Evolutionary conservation across 805 yeast species (phyloP).

Genomic region (Zygosaccharomyces bailii): DNA sequence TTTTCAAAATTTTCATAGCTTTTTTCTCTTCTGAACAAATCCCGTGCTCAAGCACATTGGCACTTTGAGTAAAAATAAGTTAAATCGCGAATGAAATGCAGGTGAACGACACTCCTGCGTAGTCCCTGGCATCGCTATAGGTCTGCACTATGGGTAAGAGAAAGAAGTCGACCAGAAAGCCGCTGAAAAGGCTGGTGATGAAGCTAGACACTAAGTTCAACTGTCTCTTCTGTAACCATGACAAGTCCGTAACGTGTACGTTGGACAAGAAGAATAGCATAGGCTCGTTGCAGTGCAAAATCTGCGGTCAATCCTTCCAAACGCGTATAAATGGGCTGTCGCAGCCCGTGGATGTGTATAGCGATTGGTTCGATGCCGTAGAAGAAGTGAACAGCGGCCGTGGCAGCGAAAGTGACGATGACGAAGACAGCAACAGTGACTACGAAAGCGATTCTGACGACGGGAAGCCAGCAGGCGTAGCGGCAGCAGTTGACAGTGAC

Average conservation of each 20-base stretch:
- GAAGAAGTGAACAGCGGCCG: slow-evolving; percentile 52
- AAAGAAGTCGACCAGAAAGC: slow-evolving; percentile 80
- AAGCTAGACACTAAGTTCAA: slow-evolving; percentile 78
- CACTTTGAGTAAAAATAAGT: too few relatives aligned
- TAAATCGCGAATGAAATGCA: background rate
- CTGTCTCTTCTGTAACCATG: slow-evolving; percentile 94
- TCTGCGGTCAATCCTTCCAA: slow-evolving; percentile 92
- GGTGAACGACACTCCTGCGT: background rate
- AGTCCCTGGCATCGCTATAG: too few relatives aligned
- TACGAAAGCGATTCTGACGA: slow-evolving; percentile 38
- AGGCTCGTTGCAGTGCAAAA: slow-evolving; percentile 83
- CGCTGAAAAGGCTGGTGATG: slow-evolving; percentile 73
- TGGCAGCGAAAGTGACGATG: slow-evolving; percentile 35
- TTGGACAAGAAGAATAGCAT: slow-evolving; percentile 81
- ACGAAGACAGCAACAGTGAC: slow-evolving; percentile 33
- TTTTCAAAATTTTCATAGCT: slow-evolving; percentile 12
- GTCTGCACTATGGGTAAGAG: slow-evolving; percentile 57
- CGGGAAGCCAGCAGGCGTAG: slow-evolving; percentile 26
- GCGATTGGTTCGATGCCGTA: slow-evolving; percentile 98
- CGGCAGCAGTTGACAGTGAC: slow-evolving; percentile 23
- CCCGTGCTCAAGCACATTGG: slow-evolving; percentile 5
- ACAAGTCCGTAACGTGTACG: slow-evolving; percentile 81
- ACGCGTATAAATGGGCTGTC: slow-evolving; percentile 71
- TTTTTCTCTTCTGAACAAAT: background rate
- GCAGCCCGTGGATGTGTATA: slow-evolving; percentile 91